Percentiles rank a stretch among this genome's conserved stretches.
Conservation (phyloP, 1,284 basidiomycete species). For the Laetiporus sulphureus region DNA sequence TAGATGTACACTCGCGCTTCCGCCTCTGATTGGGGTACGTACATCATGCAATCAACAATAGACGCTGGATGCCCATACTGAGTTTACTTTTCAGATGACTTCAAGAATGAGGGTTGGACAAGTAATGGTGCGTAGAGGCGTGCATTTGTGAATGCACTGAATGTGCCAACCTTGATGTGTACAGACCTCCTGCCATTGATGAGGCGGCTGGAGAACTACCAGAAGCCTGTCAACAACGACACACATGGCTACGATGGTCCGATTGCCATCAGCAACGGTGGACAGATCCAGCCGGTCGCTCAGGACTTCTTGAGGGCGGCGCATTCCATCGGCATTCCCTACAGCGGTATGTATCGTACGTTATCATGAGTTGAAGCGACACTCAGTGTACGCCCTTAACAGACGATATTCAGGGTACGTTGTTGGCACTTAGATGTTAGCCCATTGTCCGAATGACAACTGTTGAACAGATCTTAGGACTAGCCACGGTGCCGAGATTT, state of each 20-base stretch:
- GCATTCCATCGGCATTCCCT: conserved; percentile 57
- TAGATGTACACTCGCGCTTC: conserved; percentile 69
- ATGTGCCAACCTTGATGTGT: conserved; percentile 6
- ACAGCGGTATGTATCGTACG: conserved; percentile 42
- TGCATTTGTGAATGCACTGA: background rate
- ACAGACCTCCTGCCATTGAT: conserved; percentile 62
- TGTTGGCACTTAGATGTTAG: background rate
- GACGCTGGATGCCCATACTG: too few species aligned
- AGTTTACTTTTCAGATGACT: conserved; percentile 45
- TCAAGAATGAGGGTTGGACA: conserved; percentile 66
- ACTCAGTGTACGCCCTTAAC: background rate
- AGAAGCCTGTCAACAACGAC: conserved; percentile 54
- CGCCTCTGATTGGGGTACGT: conserved; percentile 62
- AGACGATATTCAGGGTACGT: conserved; percentile 59
- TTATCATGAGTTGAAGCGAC: background rate
- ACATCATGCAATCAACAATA: too few species aligned
- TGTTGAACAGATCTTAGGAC: conserved; percentile 46
- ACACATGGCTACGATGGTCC: conserved; percentile 66
- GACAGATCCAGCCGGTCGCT: conserved; percentile 51
- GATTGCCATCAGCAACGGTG: conserved; percentile 65
- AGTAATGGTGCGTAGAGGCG: conserved; percentile 38
- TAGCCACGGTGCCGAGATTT: conserved; percentile 61
- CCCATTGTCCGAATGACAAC: background rate
- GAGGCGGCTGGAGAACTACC: conserved; percentile 74
- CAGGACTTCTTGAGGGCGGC: conserved; percentile 65